A percentile compares a stretch with the other conserved stretches of the same genome.
Conservation (phyloP, 2,329 filamentous ascomycete species). For the Verticillium isaacii region DNA sequence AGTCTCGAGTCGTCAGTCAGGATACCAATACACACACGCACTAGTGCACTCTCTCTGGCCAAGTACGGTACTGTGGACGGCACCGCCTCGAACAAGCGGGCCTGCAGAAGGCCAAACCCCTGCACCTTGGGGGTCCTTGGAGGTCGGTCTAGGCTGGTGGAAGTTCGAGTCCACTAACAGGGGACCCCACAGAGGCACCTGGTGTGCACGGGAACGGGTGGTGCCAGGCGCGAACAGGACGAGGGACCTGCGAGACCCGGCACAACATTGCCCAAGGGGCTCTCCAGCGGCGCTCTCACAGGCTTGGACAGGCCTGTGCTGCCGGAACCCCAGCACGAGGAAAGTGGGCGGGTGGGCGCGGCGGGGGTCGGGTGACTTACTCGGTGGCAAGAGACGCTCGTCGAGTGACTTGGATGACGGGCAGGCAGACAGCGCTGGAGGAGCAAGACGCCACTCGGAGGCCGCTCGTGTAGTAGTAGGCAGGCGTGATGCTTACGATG, state of each 20-base stretch:
- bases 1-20: not conserved
- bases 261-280: not conserved
- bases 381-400: not conserved
- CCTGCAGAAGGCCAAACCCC: constrained; percentile 7
- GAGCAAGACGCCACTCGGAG: not conserved
- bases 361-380: not conserved
- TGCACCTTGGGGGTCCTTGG: not conserved
- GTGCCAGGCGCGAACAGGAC: constrained; percentile 5
- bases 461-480: not conserved
- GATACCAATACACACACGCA: not conserved
- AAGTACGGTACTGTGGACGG: constrained; percentile 4
- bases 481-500: not conserved
- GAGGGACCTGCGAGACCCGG: not conserved
- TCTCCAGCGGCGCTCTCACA: not conserved
- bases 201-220: constrained; percentile 2
- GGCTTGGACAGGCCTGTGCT: not conserved
- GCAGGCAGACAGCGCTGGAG: not conserved
- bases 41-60: not conserved
- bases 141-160: not conserved
- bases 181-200: constrained; percentile 10
- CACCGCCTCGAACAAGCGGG: constrained; percentile 7
- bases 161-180: constrained; percentile 5
- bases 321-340: not conserved
- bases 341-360: not conserved
- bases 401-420: not conserved